Evolutionary conservation across 768 basidiomycete genomes (phyloP), one percentile per base, ranked within the genome.

Genomic region (Gloeophyllum trabeum): DNA sequence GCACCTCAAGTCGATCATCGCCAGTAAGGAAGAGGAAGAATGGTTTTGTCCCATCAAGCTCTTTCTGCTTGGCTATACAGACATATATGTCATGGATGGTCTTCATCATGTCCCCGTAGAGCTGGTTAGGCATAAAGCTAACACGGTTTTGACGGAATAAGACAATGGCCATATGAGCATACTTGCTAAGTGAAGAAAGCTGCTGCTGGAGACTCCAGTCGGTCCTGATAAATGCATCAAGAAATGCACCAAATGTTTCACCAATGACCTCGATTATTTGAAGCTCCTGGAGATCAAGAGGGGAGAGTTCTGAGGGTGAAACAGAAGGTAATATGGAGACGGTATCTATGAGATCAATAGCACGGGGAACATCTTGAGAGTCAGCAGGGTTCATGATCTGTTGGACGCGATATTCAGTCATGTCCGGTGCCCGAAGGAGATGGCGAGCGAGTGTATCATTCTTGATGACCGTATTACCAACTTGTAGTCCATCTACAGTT

Each of bases 301-400:
- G 55, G 14, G 48, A 39, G 22, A 53, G 40, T 5, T 46, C 26
- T 2, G 43, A 21, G 0, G 10, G 6, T 20, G 53, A 46, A 13
- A 55, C 44, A 10, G 47, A 41, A 7, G 43, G 42, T 12, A 61
- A 36, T n/a, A 18, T 18, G 14, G 10, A 52, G 48, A 22, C 48
- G 43, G 16, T 48, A 42, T 19, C 51, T 0, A 58, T 52, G 51
- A 59, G 59, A 25, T 60, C 56, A 20, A 56, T 36, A 21, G 46
- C 24, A 46, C 36, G 39, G 43, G 58, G 19, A 49, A 48, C 26
- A 49, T 45, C 41, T 53, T 61, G 54, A 43, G 57, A 16, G 51
- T 51, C 35, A 43, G 50, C 56, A 18, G 47, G 45, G 18, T 52
- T 32, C 24, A 54, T 39, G 2, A 54, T 43, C 13, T 20, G 35